Evolutionary conservation across 352 stramenopile genomes (phyloP), one percentile per base, ranked within the genome.

Genomic region (Pythium phragmitis): DNA sequence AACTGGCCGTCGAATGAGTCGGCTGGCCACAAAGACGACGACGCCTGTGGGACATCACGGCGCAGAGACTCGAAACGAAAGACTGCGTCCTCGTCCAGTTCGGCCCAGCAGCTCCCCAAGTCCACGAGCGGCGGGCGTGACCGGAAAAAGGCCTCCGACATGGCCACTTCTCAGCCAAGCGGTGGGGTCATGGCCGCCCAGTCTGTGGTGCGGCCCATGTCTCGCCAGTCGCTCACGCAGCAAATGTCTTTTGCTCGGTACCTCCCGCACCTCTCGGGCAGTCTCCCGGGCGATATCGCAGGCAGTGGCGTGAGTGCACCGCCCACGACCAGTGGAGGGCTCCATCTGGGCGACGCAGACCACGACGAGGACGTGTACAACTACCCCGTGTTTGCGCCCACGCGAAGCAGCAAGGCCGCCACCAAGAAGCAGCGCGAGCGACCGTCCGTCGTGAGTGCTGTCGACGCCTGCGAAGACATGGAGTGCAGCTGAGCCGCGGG

Each of bases 371-470:
- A 74, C 30, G 76, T 86, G 43, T 87, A 88, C 75, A 86, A 89
- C 61, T 88, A 80, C 55, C 72, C 73, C 4, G 70, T 88, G 42
- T 86, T 52, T 4, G n/a, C 47, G 17, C 26, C 47, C 26, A 17
- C 3, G 45, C 19, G 16, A 50, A 16, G 16, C 7, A 39, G 53
- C 53, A 60, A 81, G 41, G 67, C 76, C 11, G 68, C 73, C n/a
- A 89, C 73, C n/a, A 89, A 85, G 57, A 87, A 89, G 45, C 53
- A 62, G 3, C 51, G 60, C 5, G 56, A 46, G 77, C 51, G 79
- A 83, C 43, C 75, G 73, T 30, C 48, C 45, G 4, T 21, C 26
- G 26, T 1, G 26, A 30, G 26, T 42, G 37, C 75, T 23, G 11
- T 60, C 14, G 77, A 82, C 28, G 54, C 37, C 9, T 65, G 73